These are phyloP conservation scores for Serendipita vermifera DNA, from an alignment of 768 basidiomycete genomes.

Conservation along the genomic window DNA sequence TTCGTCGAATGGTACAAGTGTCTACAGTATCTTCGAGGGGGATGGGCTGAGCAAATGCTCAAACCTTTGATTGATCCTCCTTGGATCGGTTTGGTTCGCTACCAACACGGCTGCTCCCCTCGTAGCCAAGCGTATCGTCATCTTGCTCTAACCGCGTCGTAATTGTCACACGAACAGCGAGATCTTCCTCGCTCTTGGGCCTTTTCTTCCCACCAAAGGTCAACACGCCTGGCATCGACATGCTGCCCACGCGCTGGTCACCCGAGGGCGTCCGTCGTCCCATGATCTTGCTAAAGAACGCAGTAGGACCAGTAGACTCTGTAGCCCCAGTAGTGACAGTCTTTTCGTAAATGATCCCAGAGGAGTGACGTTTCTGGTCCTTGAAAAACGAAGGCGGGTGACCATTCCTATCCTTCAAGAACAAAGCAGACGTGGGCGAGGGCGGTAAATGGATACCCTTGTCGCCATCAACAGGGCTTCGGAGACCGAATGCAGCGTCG, in stretches of 20 bases:
- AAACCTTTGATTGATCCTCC: too few relatives aligned
- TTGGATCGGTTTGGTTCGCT: too few relatives aligned
- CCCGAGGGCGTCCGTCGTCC: background rate
- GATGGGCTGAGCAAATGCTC: too few relatives aligned
- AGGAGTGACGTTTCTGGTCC: background rate
- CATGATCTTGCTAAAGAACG: background rate
- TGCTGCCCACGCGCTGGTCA: background rate
- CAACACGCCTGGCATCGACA: background rate
- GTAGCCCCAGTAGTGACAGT: background rate
- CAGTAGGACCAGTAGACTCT: background rate
- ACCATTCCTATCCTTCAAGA: background rate
- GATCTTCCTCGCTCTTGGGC: background rate
- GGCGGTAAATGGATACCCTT: background rate
- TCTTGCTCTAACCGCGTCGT: background rate
- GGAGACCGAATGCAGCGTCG: background rate
- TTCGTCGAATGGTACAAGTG: too few relatives aligned
- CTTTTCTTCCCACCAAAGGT: background rate
- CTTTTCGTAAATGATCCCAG: conserved; percentile 2
- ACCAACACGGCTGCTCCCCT: too few relatives aligned
- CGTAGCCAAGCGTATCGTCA: too few relatives aligned
- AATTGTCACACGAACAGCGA: background rate
- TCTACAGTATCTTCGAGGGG: too few relatives aligned
- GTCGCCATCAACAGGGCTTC: background rate
- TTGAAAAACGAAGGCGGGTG: background rate
- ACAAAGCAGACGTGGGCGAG: background rate